Conservation (phyloP, 2,329 filamentous ascomycete genomes). For the Cladosporium velox region DNA sequence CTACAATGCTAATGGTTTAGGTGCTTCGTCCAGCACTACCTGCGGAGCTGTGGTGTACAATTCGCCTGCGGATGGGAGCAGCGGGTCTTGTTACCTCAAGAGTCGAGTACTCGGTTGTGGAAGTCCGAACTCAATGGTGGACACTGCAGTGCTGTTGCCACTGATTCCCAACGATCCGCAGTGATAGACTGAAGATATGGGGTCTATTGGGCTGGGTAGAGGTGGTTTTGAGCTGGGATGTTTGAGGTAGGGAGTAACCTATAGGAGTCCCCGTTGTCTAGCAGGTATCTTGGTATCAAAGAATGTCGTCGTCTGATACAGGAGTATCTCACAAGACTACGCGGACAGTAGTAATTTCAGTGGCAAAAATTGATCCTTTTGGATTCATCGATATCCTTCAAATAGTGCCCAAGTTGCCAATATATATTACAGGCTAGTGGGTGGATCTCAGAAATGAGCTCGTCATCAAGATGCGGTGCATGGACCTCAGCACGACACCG, state of each 20-base stretch:
- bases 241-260: background rate
- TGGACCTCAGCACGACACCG: background rate
- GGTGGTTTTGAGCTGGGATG: background rate
- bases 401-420: background rate
- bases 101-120: constrained; percentile 6
- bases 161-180: constrained; percentile 14
- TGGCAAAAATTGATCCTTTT: background rate
- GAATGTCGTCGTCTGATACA: background rate
- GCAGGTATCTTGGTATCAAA: background rate
- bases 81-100: constrained; percentile 14
- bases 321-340: background rate
- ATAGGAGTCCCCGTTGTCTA: background rate
- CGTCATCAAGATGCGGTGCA: background rate
- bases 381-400: background rate
- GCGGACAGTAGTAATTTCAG: too few species aligned
- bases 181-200: background rate
- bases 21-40: background rate
- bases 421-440: background rate
- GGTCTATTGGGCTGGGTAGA: background rate
- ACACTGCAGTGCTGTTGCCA: constrained; percentile 8
- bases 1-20: constrained; percentile 13
- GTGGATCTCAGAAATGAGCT: background rate
- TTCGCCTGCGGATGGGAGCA: constrained; percentile 10
- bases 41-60: constrained; percentile 19
- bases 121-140: constrained; percentile 5